Conservation (phyloP, 495 filamentous ascomycete genomes). For the Aspergillus saccharolyticus region DNA sequence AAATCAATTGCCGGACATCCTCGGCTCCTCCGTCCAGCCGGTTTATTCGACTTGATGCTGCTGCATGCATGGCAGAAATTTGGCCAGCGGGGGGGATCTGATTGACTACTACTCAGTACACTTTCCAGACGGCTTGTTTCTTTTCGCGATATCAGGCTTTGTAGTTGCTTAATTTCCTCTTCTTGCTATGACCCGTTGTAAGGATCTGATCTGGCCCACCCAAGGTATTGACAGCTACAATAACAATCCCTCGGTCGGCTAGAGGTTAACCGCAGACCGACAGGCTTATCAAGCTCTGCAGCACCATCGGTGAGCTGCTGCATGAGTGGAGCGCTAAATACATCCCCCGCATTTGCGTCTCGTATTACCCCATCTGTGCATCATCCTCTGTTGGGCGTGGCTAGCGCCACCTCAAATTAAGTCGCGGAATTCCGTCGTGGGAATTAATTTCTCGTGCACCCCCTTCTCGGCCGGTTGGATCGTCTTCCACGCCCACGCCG, state of each 20-base stretch:
- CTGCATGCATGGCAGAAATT: background rate
- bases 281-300: background rate
- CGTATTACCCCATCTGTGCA: background rate
- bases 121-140: background rate
- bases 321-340: background rate
- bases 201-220: background rate
- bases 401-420: constrained; percentile 5
- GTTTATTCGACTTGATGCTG: background rate
- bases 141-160: background rate
- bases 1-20: background rate
- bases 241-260: background rate
- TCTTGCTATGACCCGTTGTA: no score
- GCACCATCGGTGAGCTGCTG: no score
- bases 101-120: background rate
- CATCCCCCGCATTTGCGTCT: background rate
- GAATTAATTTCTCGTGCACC: constrained; percentile 13
- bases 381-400: background rate
- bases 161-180: no score
- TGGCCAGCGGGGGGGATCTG: background rate
- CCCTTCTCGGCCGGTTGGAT: background rate
- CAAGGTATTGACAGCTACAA: background rate
- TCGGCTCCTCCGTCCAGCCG: background rate
- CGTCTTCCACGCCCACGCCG: constrained; percentile 31
- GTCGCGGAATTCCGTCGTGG: constrained; percentile 9
- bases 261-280: background rate